Evolutionary conservation across 352 stramenopile species (phyloP), one percentile per base, ranked within the genome.

Genomic region (Pythium coloratum): DNA sequence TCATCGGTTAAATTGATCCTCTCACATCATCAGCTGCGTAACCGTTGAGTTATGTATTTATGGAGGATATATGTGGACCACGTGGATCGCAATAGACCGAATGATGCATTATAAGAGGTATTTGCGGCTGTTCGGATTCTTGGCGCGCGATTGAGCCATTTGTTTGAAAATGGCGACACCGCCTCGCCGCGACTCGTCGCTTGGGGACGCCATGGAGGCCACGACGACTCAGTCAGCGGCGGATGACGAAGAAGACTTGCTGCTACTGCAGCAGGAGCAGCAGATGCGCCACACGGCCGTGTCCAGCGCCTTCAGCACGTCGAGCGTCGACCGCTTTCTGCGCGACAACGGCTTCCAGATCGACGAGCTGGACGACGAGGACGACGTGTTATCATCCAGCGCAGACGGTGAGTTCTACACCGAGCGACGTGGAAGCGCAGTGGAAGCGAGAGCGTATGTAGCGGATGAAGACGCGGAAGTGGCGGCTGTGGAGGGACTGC

Each of bases 301-400:
- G 12, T 70, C 62, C 28, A 75, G 72, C 59, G 72, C 70, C 49
- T 81, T 81, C 58, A 90, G 81, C 64, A 80, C 80, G 36, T 90
- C 81, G 8, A 94, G 82, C 57, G 82, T 94, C 59, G 86, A 94
- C 71, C 78, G 81, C 51, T 94, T 94, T 69, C 71, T 94, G 13
- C 81, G 80, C 46, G 82, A 94, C 47, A 88, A 94, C 64, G 84
- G 86, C 66, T 87, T 92, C 62, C 73, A 77, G 40, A 75, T 90
- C 63, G 81, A 77, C 20, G 73, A 71, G 47, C 40, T 60, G 2
- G 71, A 58, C 38, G 66, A 60, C 2, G 64, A 70, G 46, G 73
- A 72, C 14, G 67, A 64, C 33, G 72, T 68, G 30, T 63, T 86
- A 8, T 74, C 69, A 46, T 86, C 76, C 28, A 71, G 58, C 32